A percentile compares a stretch with the other conserved stretches of the same genome.
phyloP scores from a whole-genome alignment of 345 rosid genomes.

The Populus euphratica region DNA sequence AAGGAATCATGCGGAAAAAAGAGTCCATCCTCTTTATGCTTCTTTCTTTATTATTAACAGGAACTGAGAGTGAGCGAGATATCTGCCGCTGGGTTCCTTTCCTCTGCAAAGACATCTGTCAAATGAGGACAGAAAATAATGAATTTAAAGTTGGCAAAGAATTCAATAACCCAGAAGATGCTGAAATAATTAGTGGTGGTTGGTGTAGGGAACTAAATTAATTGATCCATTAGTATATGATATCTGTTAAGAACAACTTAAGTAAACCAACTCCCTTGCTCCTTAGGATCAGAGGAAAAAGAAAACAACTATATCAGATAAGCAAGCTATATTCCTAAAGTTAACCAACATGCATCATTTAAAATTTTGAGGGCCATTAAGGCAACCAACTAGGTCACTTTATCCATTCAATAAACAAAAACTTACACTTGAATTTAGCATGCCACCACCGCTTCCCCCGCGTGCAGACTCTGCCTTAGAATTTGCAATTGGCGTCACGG shows the following conservation, averaged over 20 bases:
- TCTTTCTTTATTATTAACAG: conserved; percentile 59
- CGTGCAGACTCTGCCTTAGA: conserved; percentile 45
- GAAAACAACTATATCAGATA: not conserved
- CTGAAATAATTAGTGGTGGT: not conserved
- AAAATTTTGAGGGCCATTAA: not conserved
- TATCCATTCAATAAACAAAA: not conserved
- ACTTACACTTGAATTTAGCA: conserved; percentile 36
- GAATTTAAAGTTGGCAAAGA: not conserved
- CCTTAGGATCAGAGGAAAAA: not conserved
- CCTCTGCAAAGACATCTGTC: conserved; percentile 43
- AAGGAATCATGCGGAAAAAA: conserved; percentile 79
- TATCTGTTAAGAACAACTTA: not conserved
- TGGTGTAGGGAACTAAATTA: not conserved
- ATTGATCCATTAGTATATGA: not conserved
- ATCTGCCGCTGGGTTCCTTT: conserved; percentile 48
- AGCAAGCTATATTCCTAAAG: not conserved
- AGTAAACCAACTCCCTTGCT: not conserved
- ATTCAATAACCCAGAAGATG: not conserved
- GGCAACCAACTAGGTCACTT: not conserved
- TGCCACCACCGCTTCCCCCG: conserved; percentile 40
- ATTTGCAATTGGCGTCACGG: conserved; percentile 46
- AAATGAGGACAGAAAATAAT: not conserved
- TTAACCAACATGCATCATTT: not conserved
- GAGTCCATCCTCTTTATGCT: conserved; percentile 74
- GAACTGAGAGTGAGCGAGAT: conserved; percentile 81